Evolutionary conservation across 1,139 yeast species (phyloP).

Genomic region (Yamadazyma mexicana): DNA sequence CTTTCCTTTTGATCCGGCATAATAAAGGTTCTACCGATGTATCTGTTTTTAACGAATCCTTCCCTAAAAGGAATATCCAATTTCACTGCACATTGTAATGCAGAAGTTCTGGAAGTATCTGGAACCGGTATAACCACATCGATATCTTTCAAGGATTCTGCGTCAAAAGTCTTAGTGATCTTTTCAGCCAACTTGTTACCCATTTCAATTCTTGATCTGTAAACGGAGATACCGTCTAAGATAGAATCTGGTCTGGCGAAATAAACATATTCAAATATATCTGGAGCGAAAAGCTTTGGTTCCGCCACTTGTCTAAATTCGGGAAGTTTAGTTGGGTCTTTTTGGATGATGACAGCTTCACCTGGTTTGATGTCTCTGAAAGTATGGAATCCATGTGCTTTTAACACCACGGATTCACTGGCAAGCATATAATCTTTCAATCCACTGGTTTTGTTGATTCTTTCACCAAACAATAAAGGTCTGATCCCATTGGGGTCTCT

Average conservation of each 20-base stretch:
- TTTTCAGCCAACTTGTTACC: conserved; percentile 84
- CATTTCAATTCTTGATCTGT: conserved; percentile 91
- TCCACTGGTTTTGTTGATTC: conserved; percentile 66
- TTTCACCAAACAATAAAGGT: conserved; percentile 84
- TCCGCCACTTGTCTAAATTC: conserved; percentile 88
- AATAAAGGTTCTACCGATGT: conserved; percentile 95
- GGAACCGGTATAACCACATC: conserved; percentile 99
- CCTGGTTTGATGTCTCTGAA: conserved; percentile 90
- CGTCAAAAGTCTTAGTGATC: conserved; percentile 49
- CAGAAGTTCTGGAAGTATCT: conserved; percentile 94
- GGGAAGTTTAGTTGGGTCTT: conserved; percentile 51
- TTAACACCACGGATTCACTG: conserved; percentile 90
- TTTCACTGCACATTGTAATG: conserved; percentile 85
- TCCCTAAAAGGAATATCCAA: conserved; percentile 86
- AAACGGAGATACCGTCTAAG: conserved; percentile 91
- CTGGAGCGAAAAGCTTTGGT: conserved; percentile 81
- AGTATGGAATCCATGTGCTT: conserved; percentile 84
- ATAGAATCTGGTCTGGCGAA: conserved; percentile 98
- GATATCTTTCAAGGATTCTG: conserved; percentile 44
- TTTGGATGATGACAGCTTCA: conserved; percentile 91
- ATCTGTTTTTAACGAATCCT: conserved; percentile 95
- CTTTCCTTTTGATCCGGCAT: conserved; percentile 98
- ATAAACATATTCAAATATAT: conserved; percentile 94
- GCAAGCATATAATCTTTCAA: conserved; percentile 91
- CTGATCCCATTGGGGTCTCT: conserved; percentile 97